Conservation (phyloP, 768 basidiomycete species). For the Mrakia gelida region DNA sequence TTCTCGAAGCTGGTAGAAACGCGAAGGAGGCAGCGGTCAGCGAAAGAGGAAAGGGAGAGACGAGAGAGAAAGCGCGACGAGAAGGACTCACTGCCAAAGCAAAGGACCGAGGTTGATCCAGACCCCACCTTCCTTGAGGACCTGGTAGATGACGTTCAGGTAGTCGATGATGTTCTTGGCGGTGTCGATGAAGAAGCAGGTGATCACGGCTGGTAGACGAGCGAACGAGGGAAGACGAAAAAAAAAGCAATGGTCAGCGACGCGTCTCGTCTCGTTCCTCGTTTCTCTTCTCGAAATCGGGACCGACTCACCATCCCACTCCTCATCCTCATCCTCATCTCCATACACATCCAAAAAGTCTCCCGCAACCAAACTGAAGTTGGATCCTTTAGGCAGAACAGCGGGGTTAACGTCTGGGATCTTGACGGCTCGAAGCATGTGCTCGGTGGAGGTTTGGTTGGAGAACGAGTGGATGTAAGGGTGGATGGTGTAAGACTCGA, state of each 20-base stretch:
- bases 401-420: conserved; percentile 84
- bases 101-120: conserved; percentile 96
- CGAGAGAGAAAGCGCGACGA: background rate
- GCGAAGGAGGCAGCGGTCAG: background rate
- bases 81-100: conserved; percentile 66
- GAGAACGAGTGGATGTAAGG: conserved; percentile 92
- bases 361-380: conserved; percentile 75
- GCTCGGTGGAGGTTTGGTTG: conserved; percentile 58
- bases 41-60: background rate
- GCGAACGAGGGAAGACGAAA: no score
- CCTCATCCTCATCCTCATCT: conserved; percentile 47
- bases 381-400: conserved; percentile 50
- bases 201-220: conserved; percentile 58
- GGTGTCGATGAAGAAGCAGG: conserved; percentile 74
- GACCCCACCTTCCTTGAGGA: conserved; percentile 77
- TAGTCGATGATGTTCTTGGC: conserved; percentile 90
- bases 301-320: conserved; percentile 64
- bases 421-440: conserved; percentile 60
- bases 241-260: no score
- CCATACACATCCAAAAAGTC: conserved; percentile 94
- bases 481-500: conserved; percentile 59
- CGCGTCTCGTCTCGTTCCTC: no score
- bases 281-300: no score
- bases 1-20: conserved; percentile 61
- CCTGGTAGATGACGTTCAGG: conserved; percentile 53